Conservation (phyloP, 306 rosid genomes). For the Rosa multiflora region DNA sequence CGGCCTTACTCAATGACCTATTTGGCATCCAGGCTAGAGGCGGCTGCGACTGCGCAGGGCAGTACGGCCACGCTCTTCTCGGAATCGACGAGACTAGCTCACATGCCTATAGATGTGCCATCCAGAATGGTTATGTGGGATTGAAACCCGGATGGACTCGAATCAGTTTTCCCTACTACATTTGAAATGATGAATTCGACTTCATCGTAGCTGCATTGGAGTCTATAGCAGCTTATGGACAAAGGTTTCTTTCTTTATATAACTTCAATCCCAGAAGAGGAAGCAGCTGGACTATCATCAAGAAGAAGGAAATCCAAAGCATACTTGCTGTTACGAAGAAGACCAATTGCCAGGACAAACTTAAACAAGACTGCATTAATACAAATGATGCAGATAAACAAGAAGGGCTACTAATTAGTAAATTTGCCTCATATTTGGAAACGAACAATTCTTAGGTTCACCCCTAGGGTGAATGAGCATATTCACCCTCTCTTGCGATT, state of each 20-base stretch:
- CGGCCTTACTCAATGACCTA: conserved; percentile 67
- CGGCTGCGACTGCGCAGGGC: conserved; percentile 94
- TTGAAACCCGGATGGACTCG: conserved; percentile 89
- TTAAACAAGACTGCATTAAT: not conserved
- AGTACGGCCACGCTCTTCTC: conserved; percentile 75
- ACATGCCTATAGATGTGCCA: conserved; percentile 56
- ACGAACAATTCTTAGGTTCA: too few relatives aligned
- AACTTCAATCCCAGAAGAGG: conserved; percentile 56
- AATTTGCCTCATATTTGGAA: conserved; percentile 31
- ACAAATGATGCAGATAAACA: conserved; percentile 23
- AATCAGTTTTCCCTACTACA: conserved; percentile 84
- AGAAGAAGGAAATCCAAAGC: conserved; percentile 41
- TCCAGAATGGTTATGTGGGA: conserved; percentile 70
- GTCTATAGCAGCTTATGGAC: conserved; percentile 74
- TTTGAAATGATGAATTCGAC: conserved; percentile 68
- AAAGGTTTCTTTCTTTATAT: conserved; percentile 66
- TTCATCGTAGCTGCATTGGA: conserved; percentile 68
- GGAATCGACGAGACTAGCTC: conserved; percentile 46
- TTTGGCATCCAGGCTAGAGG: conserved; percentile 92
- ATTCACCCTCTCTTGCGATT: too few relatives aligned
- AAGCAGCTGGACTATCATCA: conserved; percentile 59
- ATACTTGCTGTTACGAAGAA: conserved; percentile 18
- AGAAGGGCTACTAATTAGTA: conserved; percentile 2
- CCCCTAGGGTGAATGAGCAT: too few relatives aligned
- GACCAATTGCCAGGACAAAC: conserved; percentile 17